Percentiles rank a stretch among this genome's conserved stretches.
Evolutionary conservation across 108 stramenopile species (phyloP).

Genomic region (Skeletonema marinoi): DNA sequence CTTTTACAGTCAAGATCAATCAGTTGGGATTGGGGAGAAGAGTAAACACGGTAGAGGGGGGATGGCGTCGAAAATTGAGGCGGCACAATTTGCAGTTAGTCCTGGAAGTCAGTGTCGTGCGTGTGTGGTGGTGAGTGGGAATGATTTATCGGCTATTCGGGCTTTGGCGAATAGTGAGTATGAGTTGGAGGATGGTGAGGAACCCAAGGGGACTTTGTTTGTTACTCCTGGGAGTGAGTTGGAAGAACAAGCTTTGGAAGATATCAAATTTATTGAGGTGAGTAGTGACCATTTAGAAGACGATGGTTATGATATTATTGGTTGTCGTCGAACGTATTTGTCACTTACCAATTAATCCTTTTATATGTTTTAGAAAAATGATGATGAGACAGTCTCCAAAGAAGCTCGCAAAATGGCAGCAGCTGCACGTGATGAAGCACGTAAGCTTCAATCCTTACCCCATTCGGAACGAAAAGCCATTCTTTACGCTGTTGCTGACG

Average conservation of each 20-base stretch:
- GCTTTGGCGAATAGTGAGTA: conserved; percentile 60
- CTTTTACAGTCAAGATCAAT: conserved; percentile 54
- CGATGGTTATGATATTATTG: no score
- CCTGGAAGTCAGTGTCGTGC: conserved; percentile 74
- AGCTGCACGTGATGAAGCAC: conserved; percentile 74
- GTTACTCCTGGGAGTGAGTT: conserved; percentile 71
- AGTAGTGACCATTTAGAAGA: not conserved
- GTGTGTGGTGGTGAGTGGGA: conserved; percentile 87
- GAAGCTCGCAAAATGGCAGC: conserved; percentile 67
- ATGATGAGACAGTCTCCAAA: conserved; percentile 48
- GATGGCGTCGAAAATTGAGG: conserved; percentile 92
- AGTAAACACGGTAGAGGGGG: conserved; percentile 90
- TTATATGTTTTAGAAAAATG: not conserved
- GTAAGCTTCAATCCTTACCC: conserved; percentile 77
- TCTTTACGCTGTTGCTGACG: conserved; percentile 84
- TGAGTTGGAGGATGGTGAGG: conserved; percentile 17
- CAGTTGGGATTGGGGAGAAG: conserved; percentile 89
- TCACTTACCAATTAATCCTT: not conserved
- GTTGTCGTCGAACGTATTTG: not conserved
- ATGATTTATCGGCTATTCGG: conserved; percentile 84
- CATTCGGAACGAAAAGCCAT: conserved; percentile 75
- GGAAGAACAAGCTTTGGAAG: conserved; percentile 74
- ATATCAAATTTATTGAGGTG: conserved; percentile 52
- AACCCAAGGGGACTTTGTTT: conserved; percentile 75
- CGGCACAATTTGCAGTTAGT: conserved; percentile 80